A percentile compares a stretch with the other conserved stretches of the same genome.
Evolutionary conservation across 805 yeast genomes (phyloP).

Genomic region (Sugiyamaella marilandica): DNA sequence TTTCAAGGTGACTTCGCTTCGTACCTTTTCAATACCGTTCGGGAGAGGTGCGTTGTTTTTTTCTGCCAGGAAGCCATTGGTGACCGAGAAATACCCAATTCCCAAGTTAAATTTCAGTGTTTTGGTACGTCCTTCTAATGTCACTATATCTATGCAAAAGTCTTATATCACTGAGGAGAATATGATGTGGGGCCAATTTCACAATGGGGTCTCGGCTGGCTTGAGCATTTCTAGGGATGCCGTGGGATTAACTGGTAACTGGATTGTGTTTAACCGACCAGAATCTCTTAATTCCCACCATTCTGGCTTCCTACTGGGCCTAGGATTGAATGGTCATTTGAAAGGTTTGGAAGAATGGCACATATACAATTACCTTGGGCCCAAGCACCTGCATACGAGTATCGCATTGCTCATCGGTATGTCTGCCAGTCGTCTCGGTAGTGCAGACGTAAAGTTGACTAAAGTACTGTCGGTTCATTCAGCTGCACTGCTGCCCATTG

Average conservation of each 20-base stretch:
- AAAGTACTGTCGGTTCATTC: conserved; percentile 91
- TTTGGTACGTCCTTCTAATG: conserved; percentile 58
- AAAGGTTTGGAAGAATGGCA: conserved; percentile 90
- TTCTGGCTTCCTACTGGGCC: conserved; percentile 90
- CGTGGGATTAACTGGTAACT: conserved; percentile 73
- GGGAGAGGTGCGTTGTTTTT: conserved; percentile 74
- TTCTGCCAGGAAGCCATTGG: conserved; percentile 65
- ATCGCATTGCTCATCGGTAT: conserved; percentile 85
- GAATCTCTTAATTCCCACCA: conserved; percentile 70
- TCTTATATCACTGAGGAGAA: conserved; percentile 46
- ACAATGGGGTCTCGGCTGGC: conserved; percentile 88
- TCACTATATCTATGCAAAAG: conserved; percentile 57
- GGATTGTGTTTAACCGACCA: conserved; percentile 88
- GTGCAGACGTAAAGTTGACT: conserved; percentile 81
- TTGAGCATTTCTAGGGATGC: conserved; percentile 65
- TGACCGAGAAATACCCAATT: conserved; percentile 79
- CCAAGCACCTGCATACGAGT: conserved; percentile 78
- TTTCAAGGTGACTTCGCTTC: conserved; percentile 55
- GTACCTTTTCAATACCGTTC: conserved; percentile 71
- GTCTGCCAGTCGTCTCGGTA: conserved; percentile 80
- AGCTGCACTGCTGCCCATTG: conserved; percentile 83
- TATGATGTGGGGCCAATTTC: conserved; percentile 81
- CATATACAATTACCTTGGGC: conserved; percentile 85
- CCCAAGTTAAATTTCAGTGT: conserved; percentile 71
- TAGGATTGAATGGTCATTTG: conserved; percentile 89